Base-by-base conservation (phyloP, 1,139 yeast species). In the Yarrowia galli region DNA sequence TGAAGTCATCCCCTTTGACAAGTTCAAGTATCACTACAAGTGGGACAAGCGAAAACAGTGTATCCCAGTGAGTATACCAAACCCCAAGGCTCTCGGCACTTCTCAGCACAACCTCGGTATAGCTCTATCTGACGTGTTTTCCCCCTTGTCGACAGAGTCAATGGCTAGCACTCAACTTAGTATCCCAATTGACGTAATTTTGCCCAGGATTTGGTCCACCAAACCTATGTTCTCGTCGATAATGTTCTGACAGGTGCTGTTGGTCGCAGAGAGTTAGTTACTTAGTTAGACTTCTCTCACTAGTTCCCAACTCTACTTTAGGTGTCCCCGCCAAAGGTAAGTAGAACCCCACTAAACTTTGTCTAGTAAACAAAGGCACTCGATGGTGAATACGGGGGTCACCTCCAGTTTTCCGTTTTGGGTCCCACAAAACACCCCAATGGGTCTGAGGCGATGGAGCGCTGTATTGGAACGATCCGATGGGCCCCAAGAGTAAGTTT, bases 221-320 rank as follows among this genome's bases (percentile, higher is more conserved):
- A 13, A 3, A 5, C 40, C n/a, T n/a, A 13, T 40, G 12, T 40
- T 40, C 16, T 15, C 10, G 43, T 40, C 43, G 43, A 40, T 2
- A 15, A n/a, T 38, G 43, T 40, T 40, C 9, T 40, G 43, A 40
- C 43, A 40, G 43, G 43, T 40, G 43, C 43, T n/a, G 43, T 20
- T 6, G n/a, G n/a, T n/a, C n/a, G n/a, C n/a, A n/a, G n/a, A n/a
- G n/a, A n/a, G n/a, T n/a, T n/a, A n/a, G n/a, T n/a, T n/a, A n/a
- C n/a, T n/a, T n/a, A n/a, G 43, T 40, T 40, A 40, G 20, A 6
- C 20, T 40, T 40, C 16, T 3, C n/a, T 8, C 6, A 40, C 43
- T n/a, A 40, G 20, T 20, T 40, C 43, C 12, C 20, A 40, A 40
- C 43, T 40, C 16, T n/a, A 40, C 43, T n/a, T 40, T 40, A 40